Evolutionary conservation across 371 early-diverging fungal species (phyloP), one percentile per base, ranked within the genome.

Genomic region (Mortierella sp.): DNA sequence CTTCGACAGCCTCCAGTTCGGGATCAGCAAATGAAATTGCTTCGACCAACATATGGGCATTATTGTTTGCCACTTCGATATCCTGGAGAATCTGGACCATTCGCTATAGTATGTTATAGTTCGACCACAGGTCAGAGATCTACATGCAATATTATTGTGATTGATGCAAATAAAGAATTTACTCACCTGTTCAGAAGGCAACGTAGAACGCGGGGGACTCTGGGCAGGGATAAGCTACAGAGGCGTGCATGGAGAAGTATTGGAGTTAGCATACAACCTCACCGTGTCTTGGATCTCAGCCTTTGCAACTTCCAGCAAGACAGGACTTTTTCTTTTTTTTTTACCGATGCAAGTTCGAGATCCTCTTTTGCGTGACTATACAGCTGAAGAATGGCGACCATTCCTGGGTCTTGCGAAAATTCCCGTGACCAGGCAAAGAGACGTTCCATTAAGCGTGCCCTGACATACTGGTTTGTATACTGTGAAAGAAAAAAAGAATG

Each of bases 1-100:
- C 79, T 22, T 75, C 73, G 4, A 76, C 60, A 13, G 75, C 73
- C 38, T 72, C 83, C 11, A 45, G 24, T 19, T 83, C 83, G 11
- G 83, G 80, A 53, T 83, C 73, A 8, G 76, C 72, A 58, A 83
- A 83, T 3, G 80, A 60, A 15, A 83, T 28, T 0, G 80, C 72
- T 53, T 83, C 76, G 22, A 55, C 48, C 33, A 83, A 45, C 80
- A 83, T 72, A 38, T 70, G 80, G 0, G 74, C 66, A 36, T 63
- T 69, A 64, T 66, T 79, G 16, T 70, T 74, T 13, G 68, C 76
- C 28, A 83, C 15, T n/a, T 79, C 79, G 33, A 72, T 72, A 43
- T 75, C 76, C 19, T 69, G 64, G 10, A 70, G 10, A 43, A 83
- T 62, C 38, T 63, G 67, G 5, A n/a, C 28, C 5, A 9, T 52